Evolutionary conservation across 495 filamentous ascomycete genomes (phyloP).

Genomic region (Penicillium cinerascens): DNA sequence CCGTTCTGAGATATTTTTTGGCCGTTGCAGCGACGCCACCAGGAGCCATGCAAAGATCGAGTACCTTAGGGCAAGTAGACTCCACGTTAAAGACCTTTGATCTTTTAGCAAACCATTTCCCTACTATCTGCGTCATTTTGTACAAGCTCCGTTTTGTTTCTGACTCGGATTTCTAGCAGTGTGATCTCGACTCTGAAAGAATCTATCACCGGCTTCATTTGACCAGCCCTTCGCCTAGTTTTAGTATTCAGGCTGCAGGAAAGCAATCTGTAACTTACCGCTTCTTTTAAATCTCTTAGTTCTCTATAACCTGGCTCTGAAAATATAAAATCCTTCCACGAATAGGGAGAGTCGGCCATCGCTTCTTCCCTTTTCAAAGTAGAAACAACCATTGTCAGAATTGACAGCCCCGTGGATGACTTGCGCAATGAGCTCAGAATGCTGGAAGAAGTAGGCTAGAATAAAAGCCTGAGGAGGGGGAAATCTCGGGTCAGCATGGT

Average conservation of each 20-base stretch:
- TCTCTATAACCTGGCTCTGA: neutral
- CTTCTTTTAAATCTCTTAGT: neutral
- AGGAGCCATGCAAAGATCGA: slow-evolving; percentile 6
- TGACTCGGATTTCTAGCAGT: neutral
- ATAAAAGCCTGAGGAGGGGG: no score
- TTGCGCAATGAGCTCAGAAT: no score
- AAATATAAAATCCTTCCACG: neutral
- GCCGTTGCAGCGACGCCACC: slow-evolving; percentile 2
- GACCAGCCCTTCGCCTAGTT: neutral
- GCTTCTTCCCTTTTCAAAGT: neutral
- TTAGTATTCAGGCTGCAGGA: neutral
- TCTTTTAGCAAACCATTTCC: neutral
- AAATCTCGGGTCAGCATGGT: no score
- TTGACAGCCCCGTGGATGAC: no score
- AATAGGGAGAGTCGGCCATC: neutral
- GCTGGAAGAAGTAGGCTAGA: no score
- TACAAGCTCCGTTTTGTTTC: neutral
- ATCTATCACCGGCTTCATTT: slow-evolving; percentile 1
- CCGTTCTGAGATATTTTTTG: neutral
- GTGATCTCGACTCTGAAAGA: neutral
- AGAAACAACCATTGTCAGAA: no score
- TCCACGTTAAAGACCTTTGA: neutral
- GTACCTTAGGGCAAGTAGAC: neutral
- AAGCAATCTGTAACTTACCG: neutral
- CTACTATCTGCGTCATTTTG: neutral